Base-by-base conservation (phyloP, 2,329 filamentous ascomycete species). In the Akanthomyces dipterigenus region DNA sequence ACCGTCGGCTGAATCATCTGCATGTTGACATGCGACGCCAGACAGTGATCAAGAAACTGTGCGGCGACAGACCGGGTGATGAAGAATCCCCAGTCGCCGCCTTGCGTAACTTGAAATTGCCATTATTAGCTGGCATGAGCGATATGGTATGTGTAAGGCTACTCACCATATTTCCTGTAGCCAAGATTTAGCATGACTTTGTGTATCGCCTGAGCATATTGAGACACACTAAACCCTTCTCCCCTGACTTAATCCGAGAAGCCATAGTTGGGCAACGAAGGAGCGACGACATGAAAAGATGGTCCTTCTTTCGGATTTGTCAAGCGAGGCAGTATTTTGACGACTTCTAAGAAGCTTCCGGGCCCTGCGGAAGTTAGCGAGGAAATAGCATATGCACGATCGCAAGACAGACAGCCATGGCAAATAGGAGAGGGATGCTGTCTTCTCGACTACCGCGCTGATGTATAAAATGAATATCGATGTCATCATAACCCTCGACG, bases 151-250 rank as follows among this genome's bases (percentile, higher is more conserved):
- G 16, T 4, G 7, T 1, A 9, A 16, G 9, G 48, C n/a, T 8
- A 53, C 65, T 5, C 43, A 72, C 72, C 71, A n/a, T 75, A 75
- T 58, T 69, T 67, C 3, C 70, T 62, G 55, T 75, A 91, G 0
- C 87, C 87, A 2, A 91, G 78, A 12, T 80, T 78, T 6, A 82
- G 72, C 88, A 92, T 92, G 8, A 91, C 73, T 59, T 84, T 85
- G 70, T 91, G 83, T 64, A 84, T 76, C 0, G 80, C 80, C 69
- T 90, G 84, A 71, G 73, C 71, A 31, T 76, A 75, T 34, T 76
- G 73, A 0, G 67, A 59, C 4, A 74, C 62, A 22, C 68, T 60
- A 31, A 76, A 76, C 0, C 71, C 73, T 6, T 63, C 62, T 51
- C 72, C 68, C 0, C 61, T 62, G 2, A 72, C 67, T 3, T 65